Evolutionary conservation across 2,329 filamentous ascomycete species (phyloP), one percentile per base, ranked within the genome.

Genomic region (Talaromyces verruculosus): DNA sequence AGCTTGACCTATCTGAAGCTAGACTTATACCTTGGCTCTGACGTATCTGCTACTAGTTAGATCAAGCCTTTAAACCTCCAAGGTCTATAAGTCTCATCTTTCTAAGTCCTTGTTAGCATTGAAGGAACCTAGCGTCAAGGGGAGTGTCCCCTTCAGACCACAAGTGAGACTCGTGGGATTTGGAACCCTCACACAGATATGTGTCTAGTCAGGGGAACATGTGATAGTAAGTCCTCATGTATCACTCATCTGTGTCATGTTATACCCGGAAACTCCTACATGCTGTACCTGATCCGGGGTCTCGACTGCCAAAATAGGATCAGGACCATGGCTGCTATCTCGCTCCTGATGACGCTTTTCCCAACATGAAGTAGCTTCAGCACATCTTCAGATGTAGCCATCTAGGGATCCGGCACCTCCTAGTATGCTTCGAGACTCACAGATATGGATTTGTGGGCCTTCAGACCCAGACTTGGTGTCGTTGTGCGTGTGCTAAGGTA

Each of bases 301-400:
- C 22, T 53, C 25, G 15, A 53, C 25, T 30, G 5, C 6, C 28
- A 1, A 19, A 28, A 51, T 2, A 28, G 37, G 30, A 30, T 47
- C 30, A 61, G n/a, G 6, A 13, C 22, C 7, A 62, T 39, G 33
- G 10, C 25, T 51, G 4, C 2, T 39, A n/a, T 22, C 35, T 33
- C 25, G 13, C 39, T 37, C n/a, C 30, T 58, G 28, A 25, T 37
- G 51, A 58, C 62, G 8, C 47, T 33, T 45, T 64, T 37, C 49
- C 17, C 37, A 35, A 57, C 39, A 13, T n/a, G 33, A 53, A 58
- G 11, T 37, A 39, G 39, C 51, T 58, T 58, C 39, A 64, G n/a
- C 25, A 25, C 33, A 13, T n/a, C 37, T 35, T 58, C n/a, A n/a
- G 15, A 64, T 49, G 53, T 17, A 35, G n/a, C 35, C 61, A 25